Conservation (phyloP, 2,329 filamentous ascomycete genomes). For the Fusarium sp. region DNA sequence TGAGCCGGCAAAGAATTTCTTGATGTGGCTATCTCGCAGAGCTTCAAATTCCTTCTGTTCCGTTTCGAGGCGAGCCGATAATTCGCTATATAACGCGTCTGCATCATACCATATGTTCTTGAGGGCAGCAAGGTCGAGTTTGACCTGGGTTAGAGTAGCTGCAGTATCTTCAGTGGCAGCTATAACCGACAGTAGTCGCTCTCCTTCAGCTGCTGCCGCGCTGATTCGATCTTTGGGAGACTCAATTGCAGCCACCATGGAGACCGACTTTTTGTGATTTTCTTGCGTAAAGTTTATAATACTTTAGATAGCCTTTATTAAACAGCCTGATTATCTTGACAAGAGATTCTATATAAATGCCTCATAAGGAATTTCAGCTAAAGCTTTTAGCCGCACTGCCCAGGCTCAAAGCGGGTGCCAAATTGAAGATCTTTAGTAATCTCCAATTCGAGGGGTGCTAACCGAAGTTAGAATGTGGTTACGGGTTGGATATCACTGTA, state of each 20-base stretch:
- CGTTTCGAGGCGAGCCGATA: background rate
- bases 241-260: background rate
- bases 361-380: background rate
- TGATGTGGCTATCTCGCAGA: background rate
- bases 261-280: too few species aligned
- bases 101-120: conserved; percentile 1
- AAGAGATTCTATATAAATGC: background rate
- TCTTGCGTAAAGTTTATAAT: background rate
- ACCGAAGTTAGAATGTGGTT: background rate
- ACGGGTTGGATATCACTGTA: background rate
- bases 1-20: background rate
- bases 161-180: background rate
- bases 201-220: background rate
- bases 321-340: accelerated
- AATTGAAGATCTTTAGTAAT: background rate
- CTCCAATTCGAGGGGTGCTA: background rate
- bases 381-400: background rate
- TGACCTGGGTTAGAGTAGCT: background rate
- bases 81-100: background rate
- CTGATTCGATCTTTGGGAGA: background rate
- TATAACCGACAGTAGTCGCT: background rate
- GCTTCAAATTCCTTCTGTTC: background rate
- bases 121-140: background rate
- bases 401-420: background rate
- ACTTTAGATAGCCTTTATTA: accelerated